Percentiles rank a stretch among this genome's conserved stretches.
These are phyloP conservation scores for Aspergillus kassunensis DNA, from an alignment of 495 filamentous ascomycete genomes.

Conservation along the genomic window DNA sequence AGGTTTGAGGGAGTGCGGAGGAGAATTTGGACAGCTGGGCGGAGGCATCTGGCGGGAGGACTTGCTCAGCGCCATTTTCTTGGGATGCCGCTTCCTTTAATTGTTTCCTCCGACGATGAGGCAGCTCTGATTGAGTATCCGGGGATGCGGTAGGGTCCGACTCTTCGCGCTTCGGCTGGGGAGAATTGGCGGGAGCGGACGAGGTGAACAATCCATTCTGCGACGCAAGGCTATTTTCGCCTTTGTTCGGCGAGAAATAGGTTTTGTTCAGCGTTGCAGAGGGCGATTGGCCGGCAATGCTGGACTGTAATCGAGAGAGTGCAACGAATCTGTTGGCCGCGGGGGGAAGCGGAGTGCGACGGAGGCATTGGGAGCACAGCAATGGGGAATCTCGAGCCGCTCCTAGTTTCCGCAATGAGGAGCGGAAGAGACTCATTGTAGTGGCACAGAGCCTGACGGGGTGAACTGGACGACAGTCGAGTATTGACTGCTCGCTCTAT, in stretches of 20 bases:
- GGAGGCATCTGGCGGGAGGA: slow-evolving; percentile 78
- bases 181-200: slow-evolving; percentile 21
- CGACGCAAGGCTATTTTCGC: slow-evolving; percentile 12
- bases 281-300: slow-evolving; percentile 24
- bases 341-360: slow-evolving; percentile 16
- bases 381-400: slow-evolving; percentile 28
- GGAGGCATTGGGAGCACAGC: slow-evolving; percentile 34
- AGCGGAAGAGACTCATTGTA: slow-evolving; percentile 44
- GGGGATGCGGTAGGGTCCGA: slow-evolving; percentile 5
- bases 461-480: no score
- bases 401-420: slow-evolving; percentile 34
- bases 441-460: slow-evolving; percentile 13
- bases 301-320: slow-evolving; percentile 29
- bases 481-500: not conserved
- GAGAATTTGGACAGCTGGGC: slow-evolving; percentile 71
- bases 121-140: slow-evolving; percentile 33
- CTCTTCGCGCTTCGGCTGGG: not conserved
- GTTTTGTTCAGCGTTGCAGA: slow-evolving; percentile 31
- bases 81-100: slow-evolving; percentile 38
- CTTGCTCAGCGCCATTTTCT: slow-evolving; percentile 23
- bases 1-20: slow-evolving; percentile 60
- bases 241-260: slow-evolving; percentile 40
- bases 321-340: slow-evolving; percentile 32
- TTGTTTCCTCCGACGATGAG: slow-evolving; percentile 49
- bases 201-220: slow-evolving; percentile 31